phyloP scores from a whole-genome alignment of 495 filamentous ascomycete genomes.

The Penicillium atrosanguineum region DNA sequence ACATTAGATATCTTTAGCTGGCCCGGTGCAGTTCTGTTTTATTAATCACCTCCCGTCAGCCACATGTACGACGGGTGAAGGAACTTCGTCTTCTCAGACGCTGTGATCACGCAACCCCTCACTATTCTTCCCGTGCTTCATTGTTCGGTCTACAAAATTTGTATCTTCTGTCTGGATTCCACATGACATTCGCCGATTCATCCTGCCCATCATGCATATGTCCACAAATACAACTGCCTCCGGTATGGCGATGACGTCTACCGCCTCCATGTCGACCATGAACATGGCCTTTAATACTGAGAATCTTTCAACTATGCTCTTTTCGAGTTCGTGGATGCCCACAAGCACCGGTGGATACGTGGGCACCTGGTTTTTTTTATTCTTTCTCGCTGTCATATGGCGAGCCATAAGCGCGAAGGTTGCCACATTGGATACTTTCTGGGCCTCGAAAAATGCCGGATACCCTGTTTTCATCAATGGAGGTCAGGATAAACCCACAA shows the following conservation, averaged over 20 bases:
- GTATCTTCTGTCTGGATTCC: neutral
- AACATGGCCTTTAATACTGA: conserved; percentile 1
- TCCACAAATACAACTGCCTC: neutral
- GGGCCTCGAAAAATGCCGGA: neutral
- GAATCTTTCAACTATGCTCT: neutral
- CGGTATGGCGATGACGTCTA: neutral
- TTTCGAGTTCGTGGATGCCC: neutral
- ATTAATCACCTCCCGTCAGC: neutral
- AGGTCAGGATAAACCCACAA: neutral
- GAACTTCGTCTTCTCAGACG: neutral
- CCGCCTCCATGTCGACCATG: neutral
- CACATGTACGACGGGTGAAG: neutral
- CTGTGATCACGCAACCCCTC: neutral
- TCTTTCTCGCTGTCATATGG: neutral
- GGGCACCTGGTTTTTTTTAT: neutral
- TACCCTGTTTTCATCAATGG: neutral
- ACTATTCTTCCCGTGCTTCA: neutral
- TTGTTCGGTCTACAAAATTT: neutral
- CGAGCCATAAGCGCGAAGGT: neutral
- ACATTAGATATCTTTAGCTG: neutral
- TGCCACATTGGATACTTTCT: neutral
- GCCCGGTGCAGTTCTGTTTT: neutral
- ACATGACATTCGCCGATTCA: neutral
- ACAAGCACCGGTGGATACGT: neutral
- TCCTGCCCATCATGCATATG: conserved; percentile 2